Evolutionary conservation across 345 rosid genomes (phyloP).

Genomic region (Eucalyptus leucophloia): DNA sequence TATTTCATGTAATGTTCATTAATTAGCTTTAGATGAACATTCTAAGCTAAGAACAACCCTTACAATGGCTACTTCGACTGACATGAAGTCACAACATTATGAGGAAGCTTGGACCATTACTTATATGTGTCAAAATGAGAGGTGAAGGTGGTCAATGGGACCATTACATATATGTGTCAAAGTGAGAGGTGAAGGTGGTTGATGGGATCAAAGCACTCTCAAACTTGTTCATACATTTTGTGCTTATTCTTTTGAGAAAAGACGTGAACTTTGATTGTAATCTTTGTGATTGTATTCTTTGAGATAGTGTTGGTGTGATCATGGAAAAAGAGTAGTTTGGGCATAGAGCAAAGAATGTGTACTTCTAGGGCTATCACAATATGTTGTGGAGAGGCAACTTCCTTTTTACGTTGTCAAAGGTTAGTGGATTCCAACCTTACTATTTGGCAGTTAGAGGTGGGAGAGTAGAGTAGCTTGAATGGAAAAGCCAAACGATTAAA

Average conservation of each 20-base stretch:
- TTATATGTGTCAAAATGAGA: neutral
- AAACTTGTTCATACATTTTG: neutral
- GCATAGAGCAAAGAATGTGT: neutral
- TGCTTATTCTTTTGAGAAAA: neutral
- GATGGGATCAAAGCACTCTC: neutral
- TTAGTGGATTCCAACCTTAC: neutral
- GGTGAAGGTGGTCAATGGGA: neutral
- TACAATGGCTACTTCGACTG: neutral
- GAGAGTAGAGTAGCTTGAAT: no score
- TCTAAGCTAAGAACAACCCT: neutral
- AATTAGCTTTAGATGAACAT: neutral
- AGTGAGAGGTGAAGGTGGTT: neutral
- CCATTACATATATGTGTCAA: neutral
- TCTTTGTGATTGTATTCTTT: no score
- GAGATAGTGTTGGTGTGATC: neutral
- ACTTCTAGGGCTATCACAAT: neutral
- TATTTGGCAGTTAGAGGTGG: no score
- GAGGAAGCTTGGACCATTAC: neutral
- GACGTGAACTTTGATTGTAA: neutral
- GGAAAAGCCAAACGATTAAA: no score
- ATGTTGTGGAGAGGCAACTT: neutral
- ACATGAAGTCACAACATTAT: neutral
- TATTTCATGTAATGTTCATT: neutral
- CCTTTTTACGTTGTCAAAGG: neutral
- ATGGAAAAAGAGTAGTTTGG: neutral